Evolutionary conservation across 169 alveolate species (phyloP).

Genomic region (Cryptosporidium viatorum): DNA sequence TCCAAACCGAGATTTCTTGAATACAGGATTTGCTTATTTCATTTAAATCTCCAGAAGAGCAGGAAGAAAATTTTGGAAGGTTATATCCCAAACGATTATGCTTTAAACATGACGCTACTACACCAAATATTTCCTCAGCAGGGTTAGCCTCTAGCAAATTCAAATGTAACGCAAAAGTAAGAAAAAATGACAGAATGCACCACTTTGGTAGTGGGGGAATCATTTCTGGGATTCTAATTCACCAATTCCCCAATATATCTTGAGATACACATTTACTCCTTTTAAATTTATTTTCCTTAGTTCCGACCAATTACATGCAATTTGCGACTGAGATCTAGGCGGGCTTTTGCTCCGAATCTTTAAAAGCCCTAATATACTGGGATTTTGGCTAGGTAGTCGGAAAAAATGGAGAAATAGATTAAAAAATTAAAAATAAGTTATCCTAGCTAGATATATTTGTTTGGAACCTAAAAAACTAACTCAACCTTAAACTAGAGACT

Average conservation of each 20-base stretch:
- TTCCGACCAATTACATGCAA: constrained; percentile 10
- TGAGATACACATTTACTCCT: neutral
- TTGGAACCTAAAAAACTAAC: neutral
- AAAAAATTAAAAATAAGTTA: too few relatives aligned
- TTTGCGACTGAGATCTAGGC: constrained; percentile 27
- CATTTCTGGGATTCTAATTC: constrained; percentile 6
- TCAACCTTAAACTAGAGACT: neutral
- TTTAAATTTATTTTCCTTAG: neutral
- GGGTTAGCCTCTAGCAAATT: constrained; percentile 21
- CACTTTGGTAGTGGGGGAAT: constrained; percentile 3
- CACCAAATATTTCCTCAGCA: neutral
- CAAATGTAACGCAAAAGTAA: constrained; percentile 1
- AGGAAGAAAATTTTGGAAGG: constrained; percentile 1
- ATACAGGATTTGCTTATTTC: constrained; percentile 1
- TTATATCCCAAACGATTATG: constrained; percentile 2
- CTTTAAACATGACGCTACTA: constrained; percentile 36
- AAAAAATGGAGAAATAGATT: neutral
- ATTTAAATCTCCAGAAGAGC: neutral
- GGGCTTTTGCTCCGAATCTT: constrained; percentile 7
- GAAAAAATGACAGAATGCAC: constrained; percentile 16
- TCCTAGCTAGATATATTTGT: neutral
- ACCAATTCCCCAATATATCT: neutral
- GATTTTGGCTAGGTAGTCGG: neutral
- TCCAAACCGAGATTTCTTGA: neutral
- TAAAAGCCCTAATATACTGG: neutral